phyloP scores from a whole-genome alignment of 495 filamentous ascomycete species.

The Penicillium waksmanii region DNA sequence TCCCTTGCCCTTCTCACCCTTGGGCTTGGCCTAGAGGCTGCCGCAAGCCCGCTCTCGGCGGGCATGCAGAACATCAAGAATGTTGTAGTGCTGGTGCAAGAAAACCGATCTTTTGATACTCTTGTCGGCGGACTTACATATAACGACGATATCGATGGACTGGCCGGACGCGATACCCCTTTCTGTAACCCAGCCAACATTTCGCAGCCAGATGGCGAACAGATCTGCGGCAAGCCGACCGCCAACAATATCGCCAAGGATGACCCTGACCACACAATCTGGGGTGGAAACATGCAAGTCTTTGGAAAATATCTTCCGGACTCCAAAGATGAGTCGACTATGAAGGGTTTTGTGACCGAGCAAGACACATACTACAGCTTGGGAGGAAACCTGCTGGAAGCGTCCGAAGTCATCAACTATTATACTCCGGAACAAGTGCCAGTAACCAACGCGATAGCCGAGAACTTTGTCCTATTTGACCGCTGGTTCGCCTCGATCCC shows the following conservation, averaged over 20 bases:
- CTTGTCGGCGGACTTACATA: conserved; percentile 46
- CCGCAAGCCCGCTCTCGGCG: conserved; percentile 16
- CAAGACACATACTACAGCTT: conserved; percentile 42
- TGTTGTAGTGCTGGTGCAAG: conserved; percentile 47
- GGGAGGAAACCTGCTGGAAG: conserved; percentile 27
- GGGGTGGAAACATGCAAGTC: conserved; percentile 52
- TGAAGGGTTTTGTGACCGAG: conserved; percentile 52
- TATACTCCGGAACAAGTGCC: conserved; percentile 50
- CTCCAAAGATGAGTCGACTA: conserved; percentile 25
- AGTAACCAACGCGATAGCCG: conserved; percentile 47
- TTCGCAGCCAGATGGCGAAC: conserved; percentile 33
- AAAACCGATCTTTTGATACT: conserved; percentile 50
- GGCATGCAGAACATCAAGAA: conserved; percentile 46
- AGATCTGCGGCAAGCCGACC: conserved; percentile 39
- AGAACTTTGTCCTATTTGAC: conserved; percentile 54
- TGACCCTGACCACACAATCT: conserved; percentile 54
- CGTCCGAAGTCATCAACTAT: conserved; percentile 52
- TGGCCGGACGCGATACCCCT: conserved; percentile 30
- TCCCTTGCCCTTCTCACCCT: conserved; percentile 9
- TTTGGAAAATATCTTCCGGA: conserved; percentile 48
- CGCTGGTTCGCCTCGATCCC: conserved; percentile 52
- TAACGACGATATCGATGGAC: conserved; percentile 36
- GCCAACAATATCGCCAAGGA: conserved; percentile 40
- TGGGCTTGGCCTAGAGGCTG: conserved; percentile 10
- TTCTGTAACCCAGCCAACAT: conserved; percentile 49